Conservation (phyloP, 768 basidiomycete genomes). For the Suillus decipiens region DNA sequence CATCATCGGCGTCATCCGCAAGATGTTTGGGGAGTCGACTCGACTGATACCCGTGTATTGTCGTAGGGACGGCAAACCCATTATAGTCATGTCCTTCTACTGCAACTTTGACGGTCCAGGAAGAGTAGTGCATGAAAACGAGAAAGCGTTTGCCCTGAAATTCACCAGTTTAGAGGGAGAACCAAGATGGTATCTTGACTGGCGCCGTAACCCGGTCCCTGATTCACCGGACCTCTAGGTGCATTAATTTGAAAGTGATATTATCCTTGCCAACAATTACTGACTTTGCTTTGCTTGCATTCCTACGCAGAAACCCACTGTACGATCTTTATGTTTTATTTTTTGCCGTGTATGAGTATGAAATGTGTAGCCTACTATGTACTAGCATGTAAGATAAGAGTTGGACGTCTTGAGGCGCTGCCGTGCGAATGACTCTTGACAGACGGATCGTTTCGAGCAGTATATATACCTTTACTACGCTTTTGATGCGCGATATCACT, state of each 20-base stretch:
- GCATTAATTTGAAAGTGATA: not conserved
- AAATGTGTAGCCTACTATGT: not conserved
- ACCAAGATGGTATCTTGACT: not conserved
- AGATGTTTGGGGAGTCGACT: constrained; percentile 4
- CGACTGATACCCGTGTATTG: not conserved
- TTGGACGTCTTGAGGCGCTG: not conserved
- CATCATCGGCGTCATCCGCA: constrained; percentile 2
- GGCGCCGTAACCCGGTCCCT: not conserved
- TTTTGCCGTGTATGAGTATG: not conserved
- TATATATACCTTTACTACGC: not conserved
- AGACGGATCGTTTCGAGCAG: no score
- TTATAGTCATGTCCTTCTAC: constrained; percentile 2
- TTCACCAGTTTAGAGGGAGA: not conserved
- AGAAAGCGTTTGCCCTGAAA: not conserved
- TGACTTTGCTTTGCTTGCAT: not conserved
- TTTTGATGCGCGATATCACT: not conserved
- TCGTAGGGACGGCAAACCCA: not conserved
- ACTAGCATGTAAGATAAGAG: not conserved
- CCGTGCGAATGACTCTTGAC: not conserved
- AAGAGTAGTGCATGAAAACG: not conserved
- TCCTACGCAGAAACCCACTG: not conserved
- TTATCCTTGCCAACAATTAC: not conserved
- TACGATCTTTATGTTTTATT: not conserved
- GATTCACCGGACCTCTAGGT: not conserved
- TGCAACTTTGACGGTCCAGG: not conserved